These are phyloP conservation scores for Microbotryum intermedium DNA, from an alignment of 1,284 basidiomycete species.

Conservation along the genomic window DNA sequence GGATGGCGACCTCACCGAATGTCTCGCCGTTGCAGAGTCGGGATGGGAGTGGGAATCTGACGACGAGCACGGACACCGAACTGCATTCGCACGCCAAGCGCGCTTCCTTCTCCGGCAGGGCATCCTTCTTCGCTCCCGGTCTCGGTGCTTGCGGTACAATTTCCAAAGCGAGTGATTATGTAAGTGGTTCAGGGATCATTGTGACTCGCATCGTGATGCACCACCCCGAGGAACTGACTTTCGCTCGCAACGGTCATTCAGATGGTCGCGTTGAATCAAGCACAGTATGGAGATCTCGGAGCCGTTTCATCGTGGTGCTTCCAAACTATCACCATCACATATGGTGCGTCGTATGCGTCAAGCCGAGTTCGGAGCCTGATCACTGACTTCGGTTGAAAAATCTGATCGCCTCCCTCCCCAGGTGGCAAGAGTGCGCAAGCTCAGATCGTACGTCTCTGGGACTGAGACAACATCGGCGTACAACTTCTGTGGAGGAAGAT, in stretches of 20 bases:
- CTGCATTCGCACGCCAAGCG: slow-evolving; percentile 14
- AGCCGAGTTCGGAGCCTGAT: too few species aligned
- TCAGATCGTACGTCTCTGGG: slow-evolving; percentile 40
- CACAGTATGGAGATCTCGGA: slow-evolving; percentile 27
- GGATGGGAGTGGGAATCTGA: background rate
- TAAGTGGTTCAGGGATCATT: slow-evolving; percentile 3
- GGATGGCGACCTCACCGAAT: too few species aligned
- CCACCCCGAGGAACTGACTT: background rate
- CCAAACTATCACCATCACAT: slow-evolving; percentile 55
- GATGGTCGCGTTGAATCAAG: slow-evolving; percentile 27
- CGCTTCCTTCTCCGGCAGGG: slow-evolving; percentile 12
- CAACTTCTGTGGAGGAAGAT: too few species aligned
- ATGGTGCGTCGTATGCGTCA: slow-evolving; percentile 35
- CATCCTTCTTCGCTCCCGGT: slow-evolving; percentile 22
- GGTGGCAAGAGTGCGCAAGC: slow-evolving; percentile 56
- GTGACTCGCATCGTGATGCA: background rate
- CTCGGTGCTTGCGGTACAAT: slow-evolving; percentile 22
- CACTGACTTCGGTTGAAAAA: too few species aligned
- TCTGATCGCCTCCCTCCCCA: background rate
- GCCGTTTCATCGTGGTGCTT: slow-evolving; percentile 46
- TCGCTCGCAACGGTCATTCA: background rate
- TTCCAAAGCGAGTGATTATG: slow-evolving; percentile 9
- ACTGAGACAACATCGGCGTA: too few species aligned
- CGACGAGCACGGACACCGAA: background rate
- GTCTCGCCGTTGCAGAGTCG: too few species aligned